Evolutionary conservation across 202 grass and related monocot species (phyloP).

Genomic region (Digitaria exilis): DNA sequence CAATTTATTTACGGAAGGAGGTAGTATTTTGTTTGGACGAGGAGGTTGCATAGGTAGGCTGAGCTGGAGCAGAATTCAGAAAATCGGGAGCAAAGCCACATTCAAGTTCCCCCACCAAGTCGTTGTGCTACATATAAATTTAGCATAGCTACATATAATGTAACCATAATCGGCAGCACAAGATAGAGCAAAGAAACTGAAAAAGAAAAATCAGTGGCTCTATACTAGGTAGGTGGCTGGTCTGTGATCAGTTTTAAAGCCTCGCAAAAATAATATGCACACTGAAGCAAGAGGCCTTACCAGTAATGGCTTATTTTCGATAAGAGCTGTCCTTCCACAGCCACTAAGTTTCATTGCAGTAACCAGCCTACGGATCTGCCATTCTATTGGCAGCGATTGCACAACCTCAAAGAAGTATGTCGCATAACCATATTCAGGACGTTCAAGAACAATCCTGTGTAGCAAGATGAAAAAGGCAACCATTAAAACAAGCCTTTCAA

Average conservation of each 20-base stretch:
- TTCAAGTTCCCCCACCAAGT: neutral
- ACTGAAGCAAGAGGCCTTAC: constrained; percentile 45
- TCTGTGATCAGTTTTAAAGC: neutral
- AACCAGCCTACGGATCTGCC: constrained; percentile 79
- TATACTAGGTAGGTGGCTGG: neutral
- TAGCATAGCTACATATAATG: neutral
- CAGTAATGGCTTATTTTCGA: constrained; percentile 79
- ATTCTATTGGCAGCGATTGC: constrained; percentile 64
- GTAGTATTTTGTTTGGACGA: neutral
- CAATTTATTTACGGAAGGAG: too few species aligned
- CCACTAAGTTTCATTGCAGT: constrained; percentile 84
- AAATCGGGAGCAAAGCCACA: neutral
- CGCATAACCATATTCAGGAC: constrained; percentile 95
- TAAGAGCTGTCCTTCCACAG: constrained; percentile 79
- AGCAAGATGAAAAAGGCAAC: constrained; percentile 5
- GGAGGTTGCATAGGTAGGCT: neutral
- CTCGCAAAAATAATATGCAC: neutral
- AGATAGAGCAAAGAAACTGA: neutral
- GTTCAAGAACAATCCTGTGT: constrained; percentile 91
- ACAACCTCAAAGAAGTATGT: constrained; percentile 97
- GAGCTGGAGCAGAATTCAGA: neutral
- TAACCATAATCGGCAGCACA: neutral
- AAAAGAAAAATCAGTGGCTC: neutral
- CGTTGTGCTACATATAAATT: neutral
- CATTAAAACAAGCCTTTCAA: constrained; percentile 17